Evolutionary conservation across 441 rosid genomes (phyloP).

Genomic region (Croton laevigatus): DNA sequence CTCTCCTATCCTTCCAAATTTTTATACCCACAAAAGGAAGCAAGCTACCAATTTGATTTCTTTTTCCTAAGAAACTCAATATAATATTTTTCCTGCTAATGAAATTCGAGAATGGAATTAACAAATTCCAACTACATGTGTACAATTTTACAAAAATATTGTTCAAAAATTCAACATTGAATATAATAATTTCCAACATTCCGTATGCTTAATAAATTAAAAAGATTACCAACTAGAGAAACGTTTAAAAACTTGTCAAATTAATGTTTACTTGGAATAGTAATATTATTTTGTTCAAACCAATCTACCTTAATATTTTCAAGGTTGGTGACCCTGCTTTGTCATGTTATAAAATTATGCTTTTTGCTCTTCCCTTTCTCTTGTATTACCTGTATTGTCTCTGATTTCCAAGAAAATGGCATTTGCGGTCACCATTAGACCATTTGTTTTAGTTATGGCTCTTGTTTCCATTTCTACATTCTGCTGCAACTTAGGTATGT

Average conservation of each 20-base stretch:
- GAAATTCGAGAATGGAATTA: neutral
- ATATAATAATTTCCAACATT: conserved; percentile 6
- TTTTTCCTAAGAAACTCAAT: conserved; percentile 21
- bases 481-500: conserved; percentile 36
- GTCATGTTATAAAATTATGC: conserved; percentile 24
- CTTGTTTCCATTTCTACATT: conserved; percentile 28
- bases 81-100: conserved; percentile 12
- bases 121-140: conserved; percentile 1
- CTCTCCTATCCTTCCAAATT: conserved; percentile 17
- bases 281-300: neutral
- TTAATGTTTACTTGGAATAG: neutral
- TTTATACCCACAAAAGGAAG: conserved; percentile 13
- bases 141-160: too few relatives aligned
- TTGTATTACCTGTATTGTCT: conserved; percentile 20
- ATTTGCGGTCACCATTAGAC: conserved; percentile 17
- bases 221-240: neutral
- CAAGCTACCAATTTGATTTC: conserved; percentile 8
- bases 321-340: conserved; percentile 15
- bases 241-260: neutral
- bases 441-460: conserved; percentile 28
- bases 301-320: neutral
- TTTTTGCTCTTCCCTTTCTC: conserved; percentile 12
- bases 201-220: neutral
- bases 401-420: conserved; percentile 41
- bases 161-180: too few relatives aligned